Percentiles rank a stretch among this genome's conserved stretches.
Conservation (phyloP, 2,329 filamentous ascomycete genomes). For the Fusarium vanettenii region DNA sequence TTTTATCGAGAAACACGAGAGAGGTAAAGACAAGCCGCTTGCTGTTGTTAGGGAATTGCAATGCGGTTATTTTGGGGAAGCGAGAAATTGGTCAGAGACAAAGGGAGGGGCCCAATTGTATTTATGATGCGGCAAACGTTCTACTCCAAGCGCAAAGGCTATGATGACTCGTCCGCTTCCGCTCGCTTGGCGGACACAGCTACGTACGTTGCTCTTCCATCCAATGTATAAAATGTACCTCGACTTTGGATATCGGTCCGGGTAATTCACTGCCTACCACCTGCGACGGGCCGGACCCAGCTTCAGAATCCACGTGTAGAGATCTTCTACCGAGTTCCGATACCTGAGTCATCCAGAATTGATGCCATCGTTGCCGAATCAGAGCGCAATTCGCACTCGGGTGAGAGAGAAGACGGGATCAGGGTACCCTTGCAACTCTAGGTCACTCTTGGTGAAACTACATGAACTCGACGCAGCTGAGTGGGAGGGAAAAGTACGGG, state of each 20-base stretch:
- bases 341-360: conserved; percentile 36
- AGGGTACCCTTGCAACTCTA: conserved; percentile 33
- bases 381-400: conserved; percentile 9
- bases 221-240: conserved; percentile 3
- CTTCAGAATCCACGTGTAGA: conserved; percentile 30
- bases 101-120: conserved; percentile 24
- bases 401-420: conserved; percentile 7
- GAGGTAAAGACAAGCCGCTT: conserved; percentile 9
- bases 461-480: conserved; percentile 11
- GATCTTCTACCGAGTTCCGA: conserved; percentile 40
- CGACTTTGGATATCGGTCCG: conserved; percentile 16
- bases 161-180: conserved; percentile 30
- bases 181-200: background rate
- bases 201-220: background rate
- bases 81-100: background rate
- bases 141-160: conserved; percentile 15
- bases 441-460: conserved; percentile 18
- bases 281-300: conserved; percentile 42
- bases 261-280: conserved; percentile 18
- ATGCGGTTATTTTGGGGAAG: background rate
- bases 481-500: conserved; percentile 6
- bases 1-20: conserved; percentile 5
- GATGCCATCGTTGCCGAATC: conserved; percentile 30
- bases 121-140: conserved; percentile 31
- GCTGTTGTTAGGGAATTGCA: conserved; percentile 6